Evolutionary conservation across 768 basidiomycete species (phyloP), one percentile per base, ranked within the genome.

Genomic region (Suillus subalutaceus): DNA sequence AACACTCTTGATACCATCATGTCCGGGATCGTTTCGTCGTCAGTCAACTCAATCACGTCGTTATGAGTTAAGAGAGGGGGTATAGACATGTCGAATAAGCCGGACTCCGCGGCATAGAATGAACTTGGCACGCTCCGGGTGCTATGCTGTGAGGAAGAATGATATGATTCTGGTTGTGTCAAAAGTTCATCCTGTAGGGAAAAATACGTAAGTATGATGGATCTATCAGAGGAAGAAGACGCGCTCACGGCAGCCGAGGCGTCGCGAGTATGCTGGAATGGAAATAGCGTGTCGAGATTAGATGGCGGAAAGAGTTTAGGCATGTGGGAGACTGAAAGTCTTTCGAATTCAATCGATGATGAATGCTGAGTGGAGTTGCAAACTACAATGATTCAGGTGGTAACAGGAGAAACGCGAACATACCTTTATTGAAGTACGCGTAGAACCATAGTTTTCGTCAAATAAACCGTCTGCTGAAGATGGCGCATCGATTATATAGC

Each of bases 211-310:
- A 69, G 65, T 10, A 60, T 57, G 43, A 58, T 9, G 3, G 26
- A 30, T 41, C 40, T 26, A 23, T 41, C 18, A 41, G 16, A 18
- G 1, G 26, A 58, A 58, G 37, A 41, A 26, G 9, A 35, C 35
- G 20, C 58, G 69, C 72, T 52, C 56, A 66, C 75, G 52, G 66
- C 32, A 63, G 63, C 43, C 53, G 66, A 68, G 62, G 63, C 38
- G 15, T 52, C 68, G 61, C 56, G 64, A 10, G 9, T n/a, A 43
- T 55, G 65, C 37, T 60, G 32, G 23, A 38, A 63, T 59, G 67
- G 52, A 63, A 37, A 40, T 20, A 40, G 26, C 41, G 62, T n/a
- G 62, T 63, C 12, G 48, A 30, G 7, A 63, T 50, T 50, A 68
- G 69, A 63, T 64, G 69, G 65, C 66, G 69, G 63, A 26, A 62